Conservation (phyloP, 2,329 filamentous ascomycete genomes). For the Metarhizium humberi region DNA sequence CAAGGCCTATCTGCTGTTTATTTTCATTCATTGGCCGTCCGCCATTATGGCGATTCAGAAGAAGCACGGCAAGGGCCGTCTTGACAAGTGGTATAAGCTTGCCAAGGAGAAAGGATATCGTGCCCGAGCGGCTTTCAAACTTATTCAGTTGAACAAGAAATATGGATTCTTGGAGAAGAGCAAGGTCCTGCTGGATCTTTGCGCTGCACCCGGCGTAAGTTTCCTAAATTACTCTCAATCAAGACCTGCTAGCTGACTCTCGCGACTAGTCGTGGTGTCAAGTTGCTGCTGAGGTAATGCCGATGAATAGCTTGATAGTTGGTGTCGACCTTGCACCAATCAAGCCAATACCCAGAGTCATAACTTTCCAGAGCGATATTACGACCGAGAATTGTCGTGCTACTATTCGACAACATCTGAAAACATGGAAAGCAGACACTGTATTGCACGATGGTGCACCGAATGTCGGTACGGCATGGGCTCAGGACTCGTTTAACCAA, state of each 20-base stretch:
- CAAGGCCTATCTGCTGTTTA: neutral
- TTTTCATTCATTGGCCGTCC: slow-evolving; percentile 1
- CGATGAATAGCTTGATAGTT: slow-evolving; percentile 77
- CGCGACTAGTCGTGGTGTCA: slow-evolving; percentile 77
- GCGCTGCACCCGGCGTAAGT: slow-evolving; percentile 82
- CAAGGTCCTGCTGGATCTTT: slow-evolving; percentile 93
- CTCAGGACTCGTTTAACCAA: slow-evolving; percentile 96
- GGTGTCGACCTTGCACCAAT: slow-evolving; percentile 93
- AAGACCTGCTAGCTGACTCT: neutral
- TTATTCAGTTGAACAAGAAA: slow-evolving; percentile 98
- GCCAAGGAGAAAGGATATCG: slow-evolving; percentile 98
- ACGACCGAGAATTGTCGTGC: slow-evolving; percentile 93
- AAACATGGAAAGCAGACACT: slow-evolving; percentile 92
- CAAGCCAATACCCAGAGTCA: slow-evolving; percentile 88
- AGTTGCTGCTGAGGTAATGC: slow-evolving; percentile 93
- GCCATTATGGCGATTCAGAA: slow-evolving; percentile 84
- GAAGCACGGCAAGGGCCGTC: slow-evolving; percentile 96
- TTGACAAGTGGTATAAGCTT: slow-evolving; percentile 98
- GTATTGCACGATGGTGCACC: slow-evolving; percentile 96
- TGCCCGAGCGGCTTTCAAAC: slow-evolving; percentile 91
- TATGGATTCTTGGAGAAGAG: slow-evolving; percentile 97
- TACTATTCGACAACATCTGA: slow-evolving; percentile 80
- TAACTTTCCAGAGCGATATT: slow-evolving; percentile 95
- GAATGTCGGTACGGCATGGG: slow-evolving; percentile 96
- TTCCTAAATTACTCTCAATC: neutral